Evolutionary conservation across 805 yeast genomes (phyloP).

Genomic region (Monosporozyma unispora): DNA sequence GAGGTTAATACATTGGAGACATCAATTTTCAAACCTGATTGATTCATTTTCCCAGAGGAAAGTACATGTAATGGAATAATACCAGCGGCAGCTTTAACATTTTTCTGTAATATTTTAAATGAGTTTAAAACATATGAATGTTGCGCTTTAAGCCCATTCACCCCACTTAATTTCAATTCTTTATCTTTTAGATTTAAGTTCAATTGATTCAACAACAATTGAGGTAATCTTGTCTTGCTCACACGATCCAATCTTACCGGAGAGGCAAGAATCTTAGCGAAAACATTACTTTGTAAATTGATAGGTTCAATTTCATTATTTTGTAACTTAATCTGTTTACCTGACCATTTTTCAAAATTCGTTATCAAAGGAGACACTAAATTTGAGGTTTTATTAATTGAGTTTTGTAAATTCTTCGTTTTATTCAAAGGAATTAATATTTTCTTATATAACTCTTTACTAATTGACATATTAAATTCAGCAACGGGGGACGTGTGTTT

Average conservation of each 20-base stretch:
- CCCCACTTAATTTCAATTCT: conserved; percentile 1
- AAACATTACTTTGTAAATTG: conserved; percentile 28
- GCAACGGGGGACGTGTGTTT: not conserved
- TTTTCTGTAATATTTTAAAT: not conserved
- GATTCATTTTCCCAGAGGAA: not conserved
- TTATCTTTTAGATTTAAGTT: conserved; percentile 10
- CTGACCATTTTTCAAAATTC: conserved; percentile 31
- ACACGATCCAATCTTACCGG: conserved; percentile 36
- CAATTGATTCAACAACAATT: conserved; percentile 32
- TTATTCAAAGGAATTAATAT: not conserved
- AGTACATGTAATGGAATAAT: conserved; percentile 11
- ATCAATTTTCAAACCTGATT: not conserved
- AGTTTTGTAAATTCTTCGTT: not conserved
- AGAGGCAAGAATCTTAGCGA: conserved; percentile 34
- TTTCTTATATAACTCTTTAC: not conserved
- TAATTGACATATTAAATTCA: not conserved
- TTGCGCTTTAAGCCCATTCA: conserved; percentile 3
- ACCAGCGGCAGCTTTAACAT: not conserved
- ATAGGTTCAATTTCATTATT: not conserved
- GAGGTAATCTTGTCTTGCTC: conserved; percentile 33
- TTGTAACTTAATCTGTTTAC: conserved; percentile 17
- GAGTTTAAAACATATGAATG: conserved; percentile 21
- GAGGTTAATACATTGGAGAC: not conserved
- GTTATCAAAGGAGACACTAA: conserved; percentile 11
- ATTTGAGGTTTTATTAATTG: not conserved